Evolutionary conservation across 345 rosid genomes (phyloP), one percentile per base, ranked within the genome.

Genomic region (Stellera chamaejasme): DNA sequence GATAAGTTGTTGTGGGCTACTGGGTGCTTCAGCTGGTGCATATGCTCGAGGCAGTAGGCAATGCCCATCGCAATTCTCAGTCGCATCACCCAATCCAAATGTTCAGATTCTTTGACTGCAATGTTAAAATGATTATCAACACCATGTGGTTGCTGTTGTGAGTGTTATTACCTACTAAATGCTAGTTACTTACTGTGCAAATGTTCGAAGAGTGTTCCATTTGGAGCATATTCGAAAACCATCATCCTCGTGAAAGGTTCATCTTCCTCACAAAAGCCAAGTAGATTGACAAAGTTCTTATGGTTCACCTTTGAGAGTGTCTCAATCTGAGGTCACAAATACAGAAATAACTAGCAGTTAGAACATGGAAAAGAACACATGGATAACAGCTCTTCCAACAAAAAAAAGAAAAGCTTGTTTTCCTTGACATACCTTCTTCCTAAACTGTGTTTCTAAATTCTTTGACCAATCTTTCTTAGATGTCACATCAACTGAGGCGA

Each of bases 211-310:
- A 93, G 88, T 42, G 97, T 86, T 47, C 99, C 99, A 58, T 89
- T 87, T 26, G 99, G 94, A 71, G 96, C 89, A 59, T 93, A 93
- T 53, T 93, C 99, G 64, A 93, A 93, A 75, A 89, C 94, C 94
- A 92, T 74, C 87, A 84, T 87, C 75, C 99, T 89, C 1, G 99
- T 86, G 74, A 92, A 86, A 66, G 96, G 96, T 51, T 78, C 77
- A 10, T 77, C 73, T 63, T 93, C 94, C 75, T 87, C 91, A 32
- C 97, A 89, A 56, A 48, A 93, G 13, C 99, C 97, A 13, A 93
- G 70, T 56, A 93, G 99, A 80, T 81, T 93, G 65, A 81, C 75
- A 46, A 93, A 93, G 68, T 93, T 93, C 75, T 86, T 89, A 80
- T 93, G 99, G 79, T 84, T 92, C 70, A 84, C 79, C 74, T 81